Base-by-base conservation (phyloP, 345 rosid species). In the Eucalyptus brandiana region DNA sequence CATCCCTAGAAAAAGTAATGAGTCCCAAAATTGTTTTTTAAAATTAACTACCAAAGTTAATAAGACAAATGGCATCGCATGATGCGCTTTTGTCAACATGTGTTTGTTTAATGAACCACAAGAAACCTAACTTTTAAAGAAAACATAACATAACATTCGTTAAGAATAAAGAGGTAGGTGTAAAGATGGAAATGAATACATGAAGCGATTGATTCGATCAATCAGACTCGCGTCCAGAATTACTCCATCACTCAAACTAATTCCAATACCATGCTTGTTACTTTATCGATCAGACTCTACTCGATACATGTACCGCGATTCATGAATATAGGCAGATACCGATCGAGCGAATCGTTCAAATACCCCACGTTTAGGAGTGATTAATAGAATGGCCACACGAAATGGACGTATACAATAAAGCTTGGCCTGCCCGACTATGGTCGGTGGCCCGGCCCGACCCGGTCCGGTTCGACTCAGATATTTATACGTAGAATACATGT, bases 241-340 rank as follows among this genome's bases (percentile, higher is more conserved):
- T 69, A 34, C 24, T 3, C 5, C 0, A 10, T 34, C 42, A 8
- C 42, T 67, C 42, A 34, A 69, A 69, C 44, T 69, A 34, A 34
- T 9, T 34, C 11, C 26, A 7, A 18, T 32, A 34, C 42, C 44
- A 32, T 32, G 13, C 42, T 69, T 0, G 7, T 69, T 18, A 67
- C 37, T n/a, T 15, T 65, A 15, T 15, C 3, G 2, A 9, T 67
- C 1, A 18, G 2, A 67, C 42, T 32, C 6, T 69, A 69, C 24
- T 17, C 2, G 1, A 69, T 5, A 32, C 40, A 69, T 32, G 12
- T 37, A 67, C 1, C 0, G 7, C 1, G 12, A 32, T 67, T 32
- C 9, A 17, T 17, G 32, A 67, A 32, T 32, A 32, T 32, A 8
- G 23, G 12, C 1, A 0, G 12, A 3, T 32, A 16, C 4, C 0